These are phyloP conservation scores for Bromus sterilis DNA, from an alignment of 176 grass and related monocot genomes.

Conservation along the genomic window DNA sequence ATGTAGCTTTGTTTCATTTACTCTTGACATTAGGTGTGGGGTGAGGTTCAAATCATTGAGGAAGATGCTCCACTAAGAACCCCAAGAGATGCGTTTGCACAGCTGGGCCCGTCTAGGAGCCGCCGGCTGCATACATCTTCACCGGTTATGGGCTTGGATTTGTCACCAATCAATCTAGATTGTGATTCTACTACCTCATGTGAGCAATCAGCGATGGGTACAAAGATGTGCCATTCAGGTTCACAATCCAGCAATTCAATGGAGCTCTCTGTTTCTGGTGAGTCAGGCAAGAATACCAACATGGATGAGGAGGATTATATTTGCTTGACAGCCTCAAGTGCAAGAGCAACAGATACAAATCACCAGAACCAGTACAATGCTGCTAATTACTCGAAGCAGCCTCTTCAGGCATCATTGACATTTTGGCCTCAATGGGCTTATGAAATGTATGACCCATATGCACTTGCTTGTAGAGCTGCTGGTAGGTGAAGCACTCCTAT, in stretches of 20 bases:
- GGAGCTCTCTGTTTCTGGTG: slow-evolving; percentile 30
- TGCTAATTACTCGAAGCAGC: slow-evolving; percentile 23
- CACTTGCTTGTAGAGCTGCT: slow-evolving; percentile 71
- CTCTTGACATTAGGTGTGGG: slow-evolving; percentile 54
- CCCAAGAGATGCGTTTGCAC: slow-evolving; percentile 77
- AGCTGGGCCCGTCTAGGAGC: slow-evolving; percentile 48
- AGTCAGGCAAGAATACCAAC: slow-evolving; percentile 14
- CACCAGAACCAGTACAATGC: slow-evolving; percentile 9
- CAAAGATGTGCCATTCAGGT: slow-evolving; percentile 31
- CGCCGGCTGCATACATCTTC: slow-evolving; percentile 21
- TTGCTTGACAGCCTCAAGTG: slow-evolving; percentile 14
- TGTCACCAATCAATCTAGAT: slow-evolving; percentile 36
- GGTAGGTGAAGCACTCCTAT: slow-evolving; percentile 35
- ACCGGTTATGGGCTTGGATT: slow-evolving; percentile 17
- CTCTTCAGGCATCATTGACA: slow-evolving; percentile 49
- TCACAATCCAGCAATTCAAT: slow-evolving; percentile 48
- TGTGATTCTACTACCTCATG: slow-evolving; percentile 38
- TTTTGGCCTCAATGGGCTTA: slow-evolving; percentile 93
- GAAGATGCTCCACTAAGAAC: slow-evolving; percentile 81
- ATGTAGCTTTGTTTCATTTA: slow-evolving; percentile 1
- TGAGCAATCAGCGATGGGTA: slow-evolving; percentile 38
- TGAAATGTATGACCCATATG: slow-evolving; percentile 88
- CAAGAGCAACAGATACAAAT: slow-evolving; percentile 35
- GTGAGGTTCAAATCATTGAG: slow-evolving; percentile 88
- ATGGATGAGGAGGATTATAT: slow-evolving; percentile 16